Conservation (phyloP, 1,284 basidiomycete genomes). For the Gomphus bonarii region DNA sequence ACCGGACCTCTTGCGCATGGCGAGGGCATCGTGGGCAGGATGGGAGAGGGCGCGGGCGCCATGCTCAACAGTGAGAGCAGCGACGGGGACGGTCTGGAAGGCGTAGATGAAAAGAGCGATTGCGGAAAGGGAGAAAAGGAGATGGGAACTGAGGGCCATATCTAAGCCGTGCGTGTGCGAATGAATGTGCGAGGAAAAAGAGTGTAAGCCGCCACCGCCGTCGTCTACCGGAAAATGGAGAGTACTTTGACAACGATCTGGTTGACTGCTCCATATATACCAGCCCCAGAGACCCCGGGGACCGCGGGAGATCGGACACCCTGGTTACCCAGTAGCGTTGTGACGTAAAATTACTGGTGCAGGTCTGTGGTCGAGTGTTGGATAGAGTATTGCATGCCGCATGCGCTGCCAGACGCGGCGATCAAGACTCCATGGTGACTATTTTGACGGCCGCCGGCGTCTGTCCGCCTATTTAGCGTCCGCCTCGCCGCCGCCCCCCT, state of each 20-base stretch:
- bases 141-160: conserved; percentile 40
- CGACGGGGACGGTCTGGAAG: conserved; percentile 34
- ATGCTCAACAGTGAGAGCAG: conserved; percentile 40
- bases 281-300: conserved; percentile 18
- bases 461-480: conserved; percentile 12
- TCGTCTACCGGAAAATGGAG: too few relatives aligned
- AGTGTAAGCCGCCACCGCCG: conserved; percentile 7
- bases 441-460: conserved; percentile 9
- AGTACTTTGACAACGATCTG: too few relatives aligned
- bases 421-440: conserved; percentile 9
- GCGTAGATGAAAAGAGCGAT: conserved; percentile 45
- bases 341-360: too few relatives aligned
- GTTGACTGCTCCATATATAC: too few relatives aligned
- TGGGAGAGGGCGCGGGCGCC: conserved; percentile 25
- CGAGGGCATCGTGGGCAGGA: conserved; percentile 33
- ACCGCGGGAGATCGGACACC: conserved; percentile 14
- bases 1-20: conserved; percentile 37
- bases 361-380: too few relatives aligned
- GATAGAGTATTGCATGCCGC: too few relatives aligned
- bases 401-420: neutral
- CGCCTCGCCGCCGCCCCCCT: conserved; percentile 19
- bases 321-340: neutral
- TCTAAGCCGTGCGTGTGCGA: conserved; percentile 4
- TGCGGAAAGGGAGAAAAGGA: conserved; percentile 47
- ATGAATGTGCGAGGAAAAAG: conserved; percentile 17